Base-by-base conservation (phyloP, 768 basidiomycete genomes). In the Xanthoconium stramineum region DNA sequence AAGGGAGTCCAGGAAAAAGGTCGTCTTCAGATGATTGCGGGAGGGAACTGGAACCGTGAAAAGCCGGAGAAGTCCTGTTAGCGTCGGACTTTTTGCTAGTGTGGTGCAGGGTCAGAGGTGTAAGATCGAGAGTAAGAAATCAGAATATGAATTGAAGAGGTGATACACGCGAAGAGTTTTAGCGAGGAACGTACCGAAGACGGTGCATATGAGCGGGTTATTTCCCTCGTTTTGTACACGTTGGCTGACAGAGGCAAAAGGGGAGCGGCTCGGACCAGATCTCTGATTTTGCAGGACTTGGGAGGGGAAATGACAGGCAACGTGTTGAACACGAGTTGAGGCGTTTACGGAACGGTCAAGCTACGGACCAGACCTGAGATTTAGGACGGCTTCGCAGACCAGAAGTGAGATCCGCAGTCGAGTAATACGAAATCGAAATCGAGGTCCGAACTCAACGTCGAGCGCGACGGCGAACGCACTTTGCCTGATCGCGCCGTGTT, bases 41-140 rank as follows among this genome's bases (percentile, higher is more conserved):
- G 62, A 68, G 63, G 62, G 64, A 58, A 29, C 51, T 60, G 58
- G 63, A 58, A 32, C 52, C 61, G 55, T 71, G 71, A 55, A 79
- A 73, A 50, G 74, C 61, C 47, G 78, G 76, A 58, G 64, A 74
- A 62, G 78, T 81, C 69, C 80, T 84, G 55, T 78, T 75, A 57
- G 62, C 19, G 78, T 90, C 89, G 59, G 89, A 89, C 77, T 82
- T 86, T 82, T 87, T 92, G 68, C 91, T 93, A 53, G 60, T 55
- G 61, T 57, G 59, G 59, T 68, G 68, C 63, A 64, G 60, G 62
- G 61, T 61, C 61, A 53, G 43, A 55, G 38, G 59, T 20, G 62
- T 51, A 47, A 63, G 67, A 67, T 65, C 58, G 62, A 61, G 30
- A 56, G 57, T 55, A 44, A 56, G 56, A 49, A 39, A 47, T 33